Conservation (phyloP, 2,329 filamentous ascomycete genomes). For the Sarocladium kiliense region DNA sequence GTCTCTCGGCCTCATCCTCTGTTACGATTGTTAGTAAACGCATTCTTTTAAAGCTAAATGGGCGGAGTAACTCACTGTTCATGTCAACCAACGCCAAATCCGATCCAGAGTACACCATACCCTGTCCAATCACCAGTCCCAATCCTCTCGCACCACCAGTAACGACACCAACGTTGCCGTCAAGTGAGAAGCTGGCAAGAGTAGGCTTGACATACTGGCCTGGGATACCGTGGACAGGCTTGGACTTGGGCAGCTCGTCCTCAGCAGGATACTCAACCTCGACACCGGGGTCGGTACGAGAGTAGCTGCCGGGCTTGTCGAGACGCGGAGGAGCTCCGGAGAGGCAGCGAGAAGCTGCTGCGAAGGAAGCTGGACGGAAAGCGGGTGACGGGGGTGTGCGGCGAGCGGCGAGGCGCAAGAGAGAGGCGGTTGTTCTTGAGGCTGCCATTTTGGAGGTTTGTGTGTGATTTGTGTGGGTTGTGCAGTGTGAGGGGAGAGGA, state of each 20-base stretch:
- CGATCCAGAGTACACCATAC: constrained; percentile 80
- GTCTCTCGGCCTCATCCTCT: constrained; percentile 80
- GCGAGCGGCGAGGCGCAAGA: constrained; percentile 23
- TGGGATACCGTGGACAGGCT: constrained; percentile 68
- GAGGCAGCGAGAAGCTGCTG: constrained; percentile 19
- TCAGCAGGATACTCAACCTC: constrained; percentile 75
- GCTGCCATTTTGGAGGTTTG: constrained; percentile 14
- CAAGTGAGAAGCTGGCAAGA: constrained; percentile 78
- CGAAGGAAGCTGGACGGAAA: constrained; percentile 18
- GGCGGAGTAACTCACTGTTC: constrained; percentile 56
- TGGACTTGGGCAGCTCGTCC: constrained; percentile 63
- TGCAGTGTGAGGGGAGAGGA: background rate
- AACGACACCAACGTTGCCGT: constrained; percentile 76
- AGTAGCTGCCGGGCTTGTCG: constrained; percentile 57
- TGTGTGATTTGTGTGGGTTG: background rate
- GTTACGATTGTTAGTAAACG: constrained; percentile 8
- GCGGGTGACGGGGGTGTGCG: constrained; percentile 18
- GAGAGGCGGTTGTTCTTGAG: constrained; percentile 16
- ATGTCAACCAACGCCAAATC: constrained; percentile 90
- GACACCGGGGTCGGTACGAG: constrained; percentile 74
- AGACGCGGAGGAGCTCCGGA: constrained; percentile 28
- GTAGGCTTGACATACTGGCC: constrained; percentile 82
- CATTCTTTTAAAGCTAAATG: background rate
- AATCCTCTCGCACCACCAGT: constrained; percentile 88
- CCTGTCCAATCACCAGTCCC: constrained; percentile 89